These are phyloP conservation scores for Penicillium sp. DNA, from an alignment of 2,329 filamentous ascomycete genomes.

Conservation along the genomic window DNA sequence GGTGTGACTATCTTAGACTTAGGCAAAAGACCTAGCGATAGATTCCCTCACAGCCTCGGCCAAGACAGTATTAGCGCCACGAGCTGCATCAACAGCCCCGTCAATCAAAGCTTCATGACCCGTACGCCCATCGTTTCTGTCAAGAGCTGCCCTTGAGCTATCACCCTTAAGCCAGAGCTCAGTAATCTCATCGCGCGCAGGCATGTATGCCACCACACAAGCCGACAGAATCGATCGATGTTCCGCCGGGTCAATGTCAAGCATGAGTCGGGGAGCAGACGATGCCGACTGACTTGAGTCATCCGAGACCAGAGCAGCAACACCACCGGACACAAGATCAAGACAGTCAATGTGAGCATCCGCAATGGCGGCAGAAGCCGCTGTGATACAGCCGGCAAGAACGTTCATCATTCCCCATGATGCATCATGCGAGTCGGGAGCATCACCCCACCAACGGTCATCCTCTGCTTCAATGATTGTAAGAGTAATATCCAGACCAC, in stretches of 20 bases:
- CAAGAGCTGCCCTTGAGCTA: conserved; percentile 30
- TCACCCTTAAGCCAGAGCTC: conserved; percentile 89
- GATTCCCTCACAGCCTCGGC: conserved; percentile 55
- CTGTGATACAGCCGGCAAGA: conserved; percentile 82
- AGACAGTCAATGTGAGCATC: conserved; percentile 95
- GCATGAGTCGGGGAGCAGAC: conserved; percentile 40
- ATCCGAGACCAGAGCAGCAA: conserved; percentile 65
- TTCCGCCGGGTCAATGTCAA: conserved; percentile 76
- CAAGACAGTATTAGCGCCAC: conserved; percentile 52
- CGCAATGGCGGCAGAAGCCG: conserved; percentile 80
- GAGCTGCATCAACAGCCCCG: conserved; percentile 55
- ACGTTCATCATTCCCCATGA: conserved; percentile 88
- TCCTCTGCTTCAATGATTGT: conserved; percentile 91
- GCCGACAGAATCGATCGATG: conserved; percentile 68
- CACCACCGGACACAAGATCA: conserved; percentile 78
- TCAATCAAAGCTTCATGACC: conserved; percentile 50
- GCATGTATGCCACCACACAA: conserved; percentile 83
- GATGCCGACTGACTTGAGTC: conserved; percentile 17
- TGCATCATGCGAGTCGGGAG: conserved; percentile 45
- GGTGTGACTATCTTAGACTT: conserved; percentile 9
- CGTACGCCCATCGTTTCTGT: conserved; percentile 30
- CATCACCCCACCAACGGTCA: conserved; percentile 58
- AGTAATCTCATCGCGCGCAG: conserved; percentile 78
- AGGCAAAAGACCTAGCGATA: conserved; percentile 34
- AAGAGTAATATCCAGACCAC: conserved; percentile 86